These are phyloP conservation scores for Neofusicoccum sp. DNA, from an alignment of 2,329 filamentous ascomycete species.

Conservation along the genomic window DNA sequence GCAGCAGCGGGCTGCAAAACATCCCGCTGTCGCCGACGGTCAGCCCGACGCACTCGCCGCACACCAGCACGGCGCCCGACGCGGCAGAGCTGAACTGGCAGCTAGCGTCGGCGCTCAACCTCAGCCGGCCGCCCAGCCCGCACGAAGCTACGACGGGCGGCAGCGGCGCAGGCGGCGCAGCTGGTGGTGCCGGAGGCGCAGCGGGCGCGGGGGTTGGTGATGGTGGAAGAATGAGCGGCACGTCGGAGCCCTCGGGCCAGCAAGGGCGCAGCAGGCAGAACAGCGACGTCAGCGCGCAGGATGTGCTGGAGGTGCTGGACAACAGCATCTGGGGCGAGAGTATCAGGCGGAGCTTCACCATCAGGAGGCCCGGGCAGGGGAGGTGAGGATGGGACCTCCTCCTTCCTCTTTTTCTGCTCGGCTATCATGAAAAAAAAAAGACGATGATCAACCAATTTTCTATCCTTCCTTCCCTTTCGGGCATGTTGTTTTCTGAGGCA, in stretches of 20 bases:
- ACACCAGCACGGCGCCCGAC: background rate
- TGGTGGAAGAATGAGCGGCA: constrained; percentile 20
- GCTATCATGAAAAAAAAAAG: too few species aligned
- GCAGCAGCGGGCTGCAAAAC: background rate
- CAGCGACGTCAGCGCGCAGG: constrained; percentile 69
- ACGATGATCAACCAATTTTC: too few species aligned
- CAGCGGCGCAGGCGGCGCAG: background rate
- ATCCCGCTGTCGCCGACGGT: background rate
- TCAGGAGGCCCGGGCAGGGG: constrained; percentile 32
- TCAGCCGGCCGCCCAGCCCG: constrained; percentile 39
- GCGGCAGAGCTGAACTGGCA: constrained; percentile 40
- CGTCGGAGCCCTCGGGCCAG: constrained; percentile 19
- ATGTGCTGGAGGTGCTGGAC: constrained; percentile 81
- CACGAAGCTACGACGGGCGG: constrained; percentile 29
- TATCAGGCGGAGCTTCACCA: constrained; percentile 82
- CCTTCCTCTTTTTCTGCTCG: background rate
- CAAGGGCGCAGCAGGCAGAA: constrained; percentile 57
- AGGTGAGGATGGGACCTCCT: background rate
- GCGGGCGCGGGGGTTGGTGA: background rate
- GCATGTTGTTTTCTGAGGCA: background rate
- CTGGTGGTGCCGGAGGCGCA: constrained; percentile 7
- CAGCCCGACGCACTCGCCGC: constrained; percentile 4
- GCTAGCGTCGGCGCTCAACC: constrained; percentile 42
- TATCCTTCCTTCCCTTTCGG: background rate
- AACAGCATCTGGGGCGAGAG: constrained; percentile 92